Evolutionary conservation across 2,329 filamentous ascomycete genomes (phyloP), one percentile per base, ranked within the genome.

Genomic region (Mycosphaerella sp.): DNA sequence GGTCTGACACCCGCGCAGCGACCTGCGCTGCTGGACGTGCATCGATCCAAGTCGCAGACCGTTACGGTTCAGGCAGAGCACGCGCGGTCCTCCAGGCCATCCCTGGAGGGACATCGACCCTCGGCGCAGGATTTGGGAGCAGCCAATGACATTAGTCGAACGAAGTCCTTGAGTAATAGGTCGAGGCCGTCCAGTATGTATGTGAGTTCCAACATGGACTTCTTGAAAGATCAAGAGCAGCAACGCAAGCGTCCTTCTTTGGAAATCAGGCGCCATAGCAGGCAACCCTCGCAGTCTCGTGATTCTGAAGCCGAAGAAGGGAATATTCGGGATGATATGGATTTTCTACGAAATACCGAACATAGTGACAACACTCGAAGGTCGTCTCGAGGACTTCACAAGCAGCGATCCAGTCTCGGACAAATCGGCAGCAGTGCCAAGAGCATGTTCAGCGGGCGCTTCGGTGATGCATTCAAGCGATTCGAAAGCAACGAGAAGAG

Each of bases 381-480:
- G 44, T 39, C 45, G 21, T 32, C 51, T 2, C 53, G 50, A 44
- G 54, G 45, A 12, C 38, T 48, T 29, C 80, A 85, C 60, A 73
- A 74, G 45, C 95, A 95, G 69, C 81, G 87, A 9, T 78, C 84
- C 1, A 93, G 88, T 69, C 72, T 95, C 59, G 79, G 81, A 10
- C 81, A 79, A 1, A 78, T 86, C 51, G 55, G 60, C 6, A 64
- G 61, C n/a, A 66, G 61, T 11, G 87, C 86, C 26, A 95, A 93
- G 70, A 88, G 83, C 54, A 82, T 95, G 38, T 76, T 96, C n/a
- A 85, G 84, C 4, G 88, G 90, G 23, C 89, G 86, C 62, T 96
- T 97, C 69, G 89, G 91, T 0, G 91, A 96, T 64, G 91, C 92
- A 2, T 96, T 97, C 73, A 89, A 92, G 66, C 81, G 87, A 5